Evolutionary conservation across 257 asterid species (phyloP).

Genomic region (Avicennia marina): DNA sequence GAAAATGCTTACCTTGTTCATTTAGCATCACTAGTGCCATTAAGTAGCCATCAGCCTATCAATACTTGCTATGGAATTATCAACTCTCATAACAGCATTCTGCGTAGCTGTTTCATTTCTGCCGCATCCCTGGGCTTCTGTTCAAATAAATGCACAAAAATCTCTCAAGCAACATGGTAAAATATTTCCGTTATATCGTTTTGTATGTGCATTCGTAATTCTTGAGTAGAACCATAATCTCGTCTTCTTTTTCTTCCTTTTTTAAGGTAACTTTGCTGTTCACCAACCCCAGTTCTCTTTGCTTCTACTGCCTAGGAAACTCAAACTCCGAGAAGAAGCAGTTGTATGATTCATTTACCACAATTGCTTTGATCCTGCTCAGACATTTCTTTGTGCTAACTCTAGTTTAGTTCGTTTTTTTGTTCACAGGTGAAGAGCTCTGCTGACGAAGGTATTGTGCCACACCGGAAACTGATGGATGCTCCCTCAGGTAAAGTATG

Average conservation of each 20-base stretch:
- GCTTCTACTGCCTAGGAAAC: conserved; percentile 45
- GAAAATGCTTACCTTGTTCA: no score
- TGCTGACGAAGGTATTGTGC: conserved; percentile 27
- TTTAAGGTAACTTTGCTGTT: conserved; percentile 20
- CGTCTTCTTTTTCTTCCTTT: not conserved
- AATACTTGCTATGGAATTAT: conserved; percentile 25
- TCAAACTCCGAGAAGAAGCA: conserved; percentile 35
- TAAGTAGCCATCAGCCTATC: no score
- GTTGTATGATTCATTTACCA: conserved; percentile 2
- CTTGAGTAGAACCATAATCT: not conserved
- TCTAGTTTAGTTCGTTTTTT: not conserved
- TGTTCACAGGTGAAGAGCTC: conserved; percentile 34
- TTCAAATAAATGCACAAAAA: conserved; percentile 18
- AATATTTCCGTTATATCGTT: not conserved
- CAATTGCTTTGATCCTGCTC: no score
- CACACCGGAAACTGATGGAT: conserved; percentile 32
- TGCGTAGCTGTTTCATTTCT: conserved; percentile 29
- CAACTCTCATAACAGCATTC: conserved; percentile 22
- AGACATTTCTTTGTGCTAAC: not conserved
- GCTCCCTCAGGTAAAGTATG: conserved; percentile 38
- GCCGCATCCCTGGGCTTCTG: conserved; percentile 34
- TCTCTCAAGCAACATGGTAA: conserved; percentile 30
- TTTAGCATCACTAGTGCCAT: not conserved
- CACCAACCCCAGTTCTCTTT: conserved; percentile 24
- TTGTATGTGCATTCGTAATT: not conserved